Percentiles rank a stretch among this genome's conserved stretches.
phyloP scores from a whole-genome alignment of 208 protist species.

The Naegleria gruberi region DNA sequence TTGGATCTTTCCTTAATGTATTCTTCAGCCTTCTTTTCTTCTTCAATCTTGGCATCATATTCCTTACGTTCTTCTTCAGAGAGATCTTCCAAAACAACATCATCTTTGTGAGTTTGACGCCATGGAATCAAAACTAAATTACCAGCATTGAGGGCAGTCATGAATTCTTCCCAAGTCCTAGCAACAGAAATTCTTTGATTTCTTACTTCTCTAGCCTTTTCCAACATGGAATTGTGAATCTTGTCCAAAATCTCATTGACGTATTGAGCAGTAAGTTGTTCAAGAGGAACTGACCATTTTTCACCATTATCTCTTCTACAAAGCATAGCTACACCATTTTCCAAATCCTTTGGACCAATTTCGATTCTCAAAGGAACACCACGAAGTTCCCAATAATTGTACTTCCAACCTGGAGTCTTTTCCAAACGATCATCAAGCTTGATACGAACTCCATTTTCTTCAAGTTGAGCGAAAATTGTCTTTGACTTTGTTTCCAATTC shows the following conservation, averaged over 20 bases:
- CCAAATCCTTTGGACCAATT: conserved; percentile 92
- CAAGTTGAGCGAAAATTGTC: conserved; percentile 54
- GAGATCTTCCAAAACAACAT: conserved; percentile 86
- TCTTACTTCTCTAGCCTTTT: conserved; percentile 46
- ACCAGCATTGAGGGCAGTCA: conserved; percentile 72
- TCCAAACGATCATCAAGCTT: conserved; percentile 81
- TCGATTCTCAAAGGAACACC: conserved; percentile 93
- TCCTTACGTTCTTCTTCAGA: conserved; percentile 55
- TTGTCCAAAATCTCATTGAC: conserved; percentile 63
- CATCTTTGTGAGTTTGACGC: conserved; percentile 75
- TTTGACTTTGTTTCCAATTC: conserved; percentile 51
- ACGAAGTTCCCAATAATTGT: conserved; percentile 96
- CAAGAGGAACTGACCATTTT: conserved; percentile 56
- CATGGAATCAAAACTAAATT: conserved; percentile 76
- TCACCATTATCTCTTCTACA: conserved; percentile 57
- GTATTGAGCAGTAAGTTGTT: conserved; percentile 35
- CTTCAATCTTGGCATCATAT: conserved; percentile 46
- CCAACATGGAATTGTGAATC: conserved; percentile 77
- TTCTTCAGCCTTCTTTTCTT: conserved; percentile 39
- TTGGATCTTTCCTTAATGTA: conserved; percentile 26
- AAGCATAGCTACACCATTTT: conserved; percentile 47
- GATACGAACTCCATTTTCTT: conserved; percentile 62
- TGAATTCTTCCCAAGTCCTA: conserved; percentile 74
- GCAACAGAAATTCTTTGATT: conserved; percentile 45
- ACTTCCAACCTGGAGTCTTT: conserved; percentile 93